phyloP scores from a whole-genome alignment of 208 protist genomes.

The Trypanosoma congolense region DNA sequence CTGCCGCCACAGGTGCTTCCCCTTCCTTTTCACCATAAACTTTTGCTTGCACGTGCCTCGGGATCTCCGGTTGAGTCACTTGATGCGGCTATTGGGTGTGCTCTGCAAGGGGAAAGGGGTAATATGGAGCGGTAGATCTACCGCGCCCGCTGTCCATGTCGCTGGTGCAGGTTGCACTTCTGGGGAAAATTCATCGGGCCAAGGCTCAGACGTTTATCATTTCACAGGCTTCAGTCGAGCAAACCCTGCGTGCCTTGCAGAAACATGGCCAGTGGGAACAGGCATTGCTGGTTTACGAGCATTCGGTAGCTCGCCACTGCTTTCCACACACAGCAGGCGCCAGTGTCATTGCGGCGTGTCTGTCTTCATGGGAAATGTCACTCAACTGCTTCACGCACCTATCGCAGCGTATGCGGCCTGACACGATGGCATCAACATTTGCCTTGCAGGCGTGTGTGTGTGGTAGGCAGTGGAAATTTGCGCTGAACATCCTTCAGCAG shows the following conservation, averaged over 20 bases:
- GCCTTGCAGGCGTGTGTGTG: constrained; percentile 59
- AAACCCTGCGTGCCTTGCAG: constrained; percentile 12
- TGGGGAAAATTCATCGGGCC: constrained; percentile 14
- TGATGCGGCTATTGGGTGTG: neutral
- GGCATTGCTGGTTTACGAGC: constrained; percentile 43
- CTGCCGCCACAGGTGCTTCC: constrained; percentile 38
- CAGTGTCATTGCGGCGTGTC: constrained; percentile 22
- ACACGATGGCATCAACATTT: constrained; percentile 36
- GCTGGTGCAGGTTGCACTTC: constrained; percentile 24
- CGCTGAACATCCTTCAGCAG: constrained; percentile 59
- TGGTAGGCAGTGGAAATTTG: constrained; percentile 59
- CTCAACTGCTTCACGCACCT: constrained; percentile 54
- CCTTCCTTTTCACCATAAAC: constrained; percentile 35
- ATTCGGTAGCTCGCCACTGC: constrained; percentile 31
- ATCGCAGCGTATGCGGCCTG: constrained; percentile 45
- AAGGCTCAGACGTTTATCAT: neutral
- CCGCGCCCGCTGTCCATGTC: constrained; percentile 11
- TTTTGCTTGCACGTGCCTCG: constrained; percentile 17
- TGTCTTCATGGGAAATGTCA: constrained; percentile 53
- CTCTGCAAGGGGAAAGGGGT: too few species aligned
- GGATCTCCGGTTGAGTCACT: constrained; percentile 1
- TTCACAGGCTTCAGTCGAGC: constrained; percentile 7
- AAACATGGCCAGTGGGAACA: constrained; percentile 53
- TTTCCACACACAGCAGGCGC: constrained; percentile 47
- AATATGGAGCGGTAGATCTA: too few species aligned